Evolutionary conservation across 768 basidiomycete species (phyloP).

Genomic region (Termitomyces sp.): DNA sequence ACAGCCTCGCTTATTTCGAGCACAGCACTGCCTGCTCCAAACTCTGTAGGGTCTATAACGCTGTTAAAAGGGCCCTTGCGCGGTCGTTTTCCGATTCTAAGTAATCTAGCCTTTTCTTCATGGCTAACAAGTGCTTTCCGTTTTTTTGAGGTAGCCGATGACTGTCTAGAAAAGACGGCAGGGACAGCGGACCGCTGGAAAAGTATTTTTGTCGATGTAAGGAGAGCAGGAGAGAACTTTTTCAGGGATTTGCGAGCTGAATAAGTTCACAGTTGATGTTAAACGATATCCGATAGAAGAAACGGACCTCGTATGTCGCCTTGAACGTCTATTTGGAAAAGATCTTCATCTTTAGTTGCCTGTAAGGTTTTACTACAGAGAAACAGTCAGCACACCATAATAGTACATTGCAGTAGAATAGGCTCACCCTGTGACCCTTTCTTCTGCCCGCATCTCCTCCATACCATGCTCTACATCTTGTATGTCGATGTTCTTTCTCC

Average conservation of each 20-base stretch:
- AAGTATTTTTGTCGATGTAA: constrained; percentile 77
- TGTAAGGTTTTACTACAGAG: constrained; percentile 51
- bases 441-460: constrained; percentile 76
- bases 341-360: constrained; percentile 62
- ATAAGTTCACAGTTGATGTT: not conserved
- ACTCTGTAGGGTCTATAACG: constrained; percentile 62
- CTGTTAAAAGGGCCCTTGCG: constrained; percentile 72
- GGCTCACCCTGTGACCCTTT: constrained; percentile 71
- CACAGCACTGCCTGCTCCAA: constrained; percentile 58
- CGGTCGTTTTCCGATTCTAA: constrained; percentile 70
- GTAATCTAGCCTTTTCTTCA: constrained; percentile 71
- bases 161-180: constrained; percentile 62
- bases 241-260: constrained; percentile 58
- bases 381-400: not conserved
- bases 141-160: constrained; percentile 29
- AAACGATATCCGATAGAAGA: not conserved
- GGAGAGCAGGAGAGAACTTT: constrained; percentile 44
- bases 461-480: constrained; percentile 71
- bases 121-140: constrained; percentile 43
- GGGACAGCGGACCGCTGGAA: constrained; percentile 85
- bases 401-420: not conserved
- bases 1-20: constrained; percentile 67
- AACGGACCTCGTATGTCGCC: constrained; percentile 71
- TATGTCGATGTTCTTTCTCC: constrained; percentile 92
- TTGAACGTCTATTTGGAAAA: constrained; percentile 76